Base-by-base conservation (phyloP, 2,329 filamentous ascomycete genomes). In the Alternaria viburni region DNA sequence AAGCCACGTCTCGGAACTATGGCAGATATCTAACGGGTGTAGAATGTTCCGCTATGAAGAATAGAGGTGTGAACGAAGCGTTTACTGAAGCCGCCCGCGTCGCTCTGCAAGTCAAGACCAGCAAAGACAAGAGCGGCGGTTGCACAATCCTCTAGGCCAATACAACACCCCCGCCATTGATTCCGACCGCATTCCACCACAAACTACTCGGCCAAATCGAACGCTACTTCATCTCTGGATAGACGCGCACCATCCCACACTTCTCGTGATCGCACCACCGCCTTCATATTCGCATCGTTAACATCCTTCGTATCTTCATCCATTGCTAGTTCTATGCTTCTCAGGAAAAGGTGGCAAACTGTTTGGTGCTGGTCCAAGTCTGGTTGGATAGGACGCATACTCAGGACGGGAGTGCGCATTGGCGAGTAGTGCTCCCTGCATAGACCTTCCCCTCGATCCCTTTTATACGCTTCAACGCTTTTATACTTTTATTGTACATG, bases 11-110 rank as follows among this genome's bases (percentile, higher is more conserved):
- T 12, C 9, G 9, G 15, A 9, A 13, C 9, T 15, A 19, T 13
- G n/a, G 15, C 11, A 52, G 8, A 13, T 23, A 21, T 47, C 62
- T 74, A 51, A 74, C 51, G 17, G 44, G 21, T 51, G 4, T 74
- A 90, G 96, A 99, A 86, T 99, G 96, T 85, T 98, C 96, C 41
- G 96, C 96, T 61, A 98, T 98, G 90, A 91, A 94, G 83, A 99
- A 99, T 82, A 89, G 96, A 54, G 96, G 96, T 65, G 96, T 99
- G 77, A 97, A 98, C 81, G 96, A 99, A 82, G 96, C 96, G 46
- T 99, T 99, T 77, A 98, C 96, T 44, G 96, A 99, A 84, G 96
- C 96, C 44, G 95, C 96, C 23, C 91, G 96, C 75, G 96, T 99
- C 36, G 96, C 96, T 13, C 85, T 99, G 28, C 80, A 82, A 61